Evolutionary conservation across 257 asterid genomes (phyloP), one percentile per base, ranked within the genome.

Genomic region (Ilex asprella): DNA sequence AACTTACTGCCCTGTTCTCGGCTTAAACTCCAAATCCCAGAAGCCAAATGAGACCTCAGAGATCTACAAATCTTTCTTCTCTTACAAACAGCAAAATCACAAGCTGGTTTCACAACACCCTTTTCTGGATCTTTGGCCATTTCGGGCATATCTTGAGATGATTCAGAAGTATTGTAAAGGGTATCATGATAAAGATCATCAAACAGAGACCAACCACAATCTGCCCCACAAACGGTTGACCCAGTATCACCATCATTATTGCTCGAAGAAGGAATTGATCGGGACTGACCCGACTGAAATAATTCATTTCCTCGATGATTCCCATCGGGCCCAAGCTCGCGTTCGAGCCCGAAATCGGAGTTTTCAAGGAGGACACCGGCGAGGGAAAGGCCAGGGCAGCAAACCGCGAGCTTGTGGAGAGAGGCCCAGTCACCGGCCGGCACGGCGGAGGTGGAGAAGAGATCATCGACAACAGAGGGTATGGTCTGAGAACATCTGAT

Each of bases 331-430:
- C 99, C 99, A 60, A 93, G 75, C 49, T 89, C 97, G 62, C 97
- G 91, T 60, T 83, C 92, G 52, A 87, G 89, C 16, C 95, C 99
- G 76, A 93, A 93, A 81, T 93, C 96, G 0, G 94, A 89, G 72
- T 85, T 89, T 32, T 87, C 96, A 16, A 89, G 78, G 63, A 89
- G 90, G 13, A 93, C 96, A 21, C 99, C 97, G 55, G 95, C 77
- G 67, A 82, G 91, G 65, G 70, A 84, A 50, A 85, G 83, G 6
- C 97, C 99, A 0, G 97, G 99, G 65, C 97, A 93, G 73, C 92
- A 89, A 10, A 93, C 91, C 16, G 91, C 69, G 21, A 93, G 84
- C 87, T 89, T 93, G 91, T 76, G 86, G n/a, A 93, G 86, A 2
- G 97, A 68, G 2, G 95, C 71, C 97, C 99, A 93, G 0, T 74